phyloP scores from a whole-genome alignment of 2,329 filamentous ascomycete species.

The Aureobasidium sp. region DNA sequence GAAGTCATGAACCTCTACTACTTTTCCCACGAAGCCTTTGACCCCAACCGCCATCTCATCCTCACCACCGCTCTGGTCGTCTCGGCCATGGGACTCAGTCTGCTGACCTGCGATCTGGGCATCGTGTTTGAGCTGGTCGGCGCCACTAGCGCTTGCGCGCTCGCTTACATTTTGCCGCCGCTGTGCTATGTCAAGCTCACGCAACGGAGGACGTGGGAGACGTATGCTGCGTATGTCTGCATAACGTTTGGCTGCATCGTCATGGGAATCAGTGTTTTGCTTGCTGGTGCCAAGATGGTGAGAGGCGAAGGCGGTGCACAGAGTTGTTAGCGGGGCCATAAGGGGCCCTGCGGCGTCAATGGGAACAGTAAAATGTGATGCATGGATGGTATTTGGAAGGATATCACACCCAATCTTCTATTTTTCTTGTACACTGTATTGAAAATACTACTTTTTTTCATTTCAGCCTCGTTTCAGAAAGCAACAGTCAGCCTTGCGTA shows the following conservation, averaged over 20 bases:
- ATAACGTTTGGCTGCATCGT: slow-evolving; percentile 72
- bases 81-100: slow-evolving; percentile 63
- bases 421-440: background rate
- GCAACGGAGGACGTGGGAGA: slow-evolving; percentile 48
- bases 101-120: slow-evolving; percentile 88
- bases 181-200: slow-evolving; percentile 92
- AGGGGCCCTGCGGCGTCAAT: background rate
- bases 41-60: slow-evolving; percentile 73
- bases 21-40: slow-evolving; percentile 63
- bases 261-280: slow-evolving; percentile 70
- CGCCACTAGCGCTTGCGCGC: slow-evolving; percentile 83
- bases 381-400: background rate
- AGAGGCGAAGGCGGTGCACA: slow-evolving; percentile 18
- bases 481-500: background rate
- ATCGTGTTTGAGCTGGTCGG: slow-evolving; percentile 94
- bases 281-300: slow-evolving; percentile 60
- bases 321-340: background rate
- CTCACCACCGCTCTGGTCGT: slow-evolving; percentile 79
- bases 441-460: background rate
- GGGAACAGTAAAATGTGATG: background rate
- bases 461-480: background rate
- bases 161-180: slow-evolving; percentile 92
- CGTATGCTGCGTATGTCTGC: slow-evolving; percentile 57
- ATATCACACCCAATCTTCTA: background rate
- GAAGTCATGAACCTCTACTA: slow-evolving; percentile 92